phyloP scores from a whole-genome alignment of 1,284 basidiomycete species.

The Moesziomyces sp. region DNA sequence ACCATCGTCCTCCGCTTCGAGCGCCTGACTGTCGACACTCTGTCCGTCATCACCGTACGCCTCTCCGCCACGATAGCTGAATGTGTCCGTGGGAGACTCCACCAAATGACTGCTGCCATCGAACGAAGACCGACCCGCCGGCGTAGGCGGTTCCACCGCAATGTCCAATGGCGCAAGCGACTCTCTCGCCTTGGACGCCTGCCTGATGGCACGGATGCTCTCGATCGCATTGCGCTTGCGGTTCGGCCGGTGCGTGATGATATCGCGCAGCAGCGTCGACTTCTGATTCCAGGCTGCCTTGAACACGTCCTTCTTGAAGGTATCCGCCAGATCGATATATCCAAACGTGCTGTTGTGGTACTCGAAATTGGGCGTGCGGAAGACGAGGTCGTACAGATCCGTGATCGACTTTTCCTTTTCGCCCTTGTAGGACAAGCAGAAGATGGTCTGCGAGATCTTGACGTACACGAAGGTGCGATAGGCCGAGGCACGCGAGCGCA shows the following conservation, averaged over 20 bases:
- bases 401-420: slow-evolving; percentile 71
- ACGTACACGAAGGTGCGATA: slow-evolving; percentile 82
- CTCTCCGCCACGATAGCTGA: slow-evolving; percentile 18
- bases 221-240: slow-evolving; percentile 44
- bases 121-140: slow-evolving; percentile 9
- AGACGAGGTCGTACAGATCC: slow-evolving; percentile 72
- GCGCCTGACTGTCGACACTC: slow-evolving; percentile 6
- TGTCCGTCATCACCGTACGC: slow-evolving; percentile 3
- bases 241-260: slow-evolving; percentile 54
- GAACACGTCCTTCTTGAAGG: slow-evolving; percentile 64
- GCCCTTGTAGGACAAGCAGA: slow-evolving; percentile 70
- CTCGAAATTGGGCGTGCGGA: slow-evolving; percentile 73
- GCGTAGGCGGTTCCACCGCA: slow-evolving; percentile 35
- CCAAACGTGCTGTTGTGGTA: slow-evolving; percentile 90
- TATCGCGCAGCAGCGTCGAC: slow-evolving; percentile 57
- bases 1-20: slow-evolving; percentile 10
- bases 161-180: slow-evolving; percentile 25
- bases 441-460: slow-evolving; percentile 76
- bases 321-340: slow-evolving; percentile 61
- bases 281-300: slow-evolving; percentile 65
- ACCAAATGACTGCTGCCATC: slow-evolving; percentile 18
- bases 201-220: slow-evolving; percentile 36
- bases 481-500: slow-evolving; percentile 69
- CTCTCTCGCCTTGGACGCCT: slow-evolving; percentile 23
- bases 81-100: slow-evolving; percentile 35